Conservation (phyloP, 768 basidiomycete genomes). For the Infundibulicybe gibba region DNA sequence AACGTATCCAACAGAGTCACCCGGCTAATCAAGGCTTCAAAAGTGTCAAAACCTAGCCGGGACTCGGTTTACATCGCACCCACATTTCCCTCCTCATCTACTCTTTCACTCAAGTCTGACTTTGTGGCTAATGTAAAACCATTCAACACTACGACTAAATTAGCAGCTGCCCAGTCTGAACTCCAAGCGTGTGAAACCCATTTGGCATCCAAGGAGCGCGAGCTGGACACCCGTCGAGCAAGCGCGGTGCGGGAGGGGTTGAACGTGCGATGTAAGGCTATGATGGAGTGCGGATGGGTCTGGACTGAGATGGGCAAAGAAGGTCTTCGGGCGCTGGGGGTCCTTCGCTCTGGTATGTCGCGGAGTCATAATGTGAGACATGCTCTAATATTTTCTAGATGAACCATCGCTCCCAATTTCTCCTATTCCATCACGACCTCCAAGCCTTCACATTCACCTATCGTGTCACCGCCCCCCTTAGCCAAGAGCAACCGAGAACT, state of each 20-base stretch:
- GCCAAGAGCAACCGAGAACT: constrained; percentile 1
- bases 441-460: background rate
- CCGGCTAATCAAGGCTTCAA: constrained; percentile 76
- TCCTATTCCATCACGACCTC: background rate
- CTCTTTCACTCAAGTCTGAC: constrained; percentile 34
- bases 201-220: constrained; percentile 65
- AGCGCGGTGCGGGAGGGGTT: constrained; percentile 62
- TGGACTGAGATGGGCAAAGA: constrained; percentile 71
- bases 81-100: constrained; percentile 36
- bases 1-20: constrained; percentile 49
- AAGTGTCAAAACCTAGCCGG: constrained; percentile 38
- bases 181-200: constrained; percentile 81
- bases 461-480: too few relatives aligned
- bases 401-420: background rate
- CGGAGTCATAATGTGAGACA: background rate
- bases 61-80: constrained; percentile 27
- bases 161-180: constrained; percentile 67
- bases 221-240: constrained; percentile 49
- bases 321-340: constrained; percentile 42
- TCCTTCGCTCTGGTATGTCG: constrained; percentile 18
- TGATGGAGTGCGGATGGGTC: constrained; percentile 64
- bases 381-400: background rate
- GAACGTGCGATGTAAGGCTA: constrained; percentile 54
- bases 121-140: constrained; percentile 16
- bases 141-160: constrained; percentile 41